Evolutionary conservation across 139 green algal genomes (phyloP).

Genomic region (Chlamydomonas schloesseri): DNA sequence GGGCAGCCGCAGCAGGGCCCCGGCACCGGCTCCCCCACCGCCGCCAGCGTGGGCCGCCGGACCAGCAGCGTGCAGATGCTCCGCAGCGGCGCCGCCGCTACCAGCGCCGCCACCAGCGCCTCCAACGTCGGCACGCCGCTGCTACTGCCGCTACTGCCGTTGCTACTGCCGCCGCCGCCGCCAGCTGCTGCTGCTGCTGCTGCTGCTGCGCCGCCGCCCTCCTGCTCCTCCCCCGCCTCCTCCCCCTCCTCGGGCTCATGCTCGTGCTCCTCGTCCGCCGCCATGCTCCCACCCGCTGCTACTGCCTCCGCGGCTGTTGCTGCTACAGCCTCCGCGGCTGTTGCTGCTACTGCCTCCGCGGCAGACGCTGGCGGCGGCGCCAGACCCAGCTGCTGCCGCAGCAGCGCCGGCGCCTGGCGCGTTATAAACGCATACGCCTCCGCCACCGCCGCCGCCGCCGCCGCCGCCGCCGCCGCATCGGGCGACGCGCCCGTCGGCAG

Average conservation of each 20-base stretch:
- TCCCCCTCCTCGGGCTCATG: not conserved
- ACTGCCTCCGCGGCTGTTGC: too few relatives aligned
- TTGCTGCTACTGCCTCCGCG: too few relatives aligned
- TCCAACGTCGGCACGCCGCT: not conserved
- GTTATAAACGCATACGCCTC: not conserved
- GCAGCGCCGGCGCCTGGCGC: not conserved
- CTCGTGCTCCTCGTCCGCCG: not conserved
- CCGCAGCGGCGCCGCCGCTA: slow-evolving; percentile 7
- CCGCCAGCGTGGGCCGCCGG: not conserved
- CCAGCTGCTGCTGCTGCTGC: not conserved
- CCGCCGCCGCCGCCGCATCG: not conserved
- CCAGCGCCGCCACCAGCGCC: slow-evolving; percentile 11
- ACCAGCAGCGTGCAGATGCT: slow-evolving; percentile 21
- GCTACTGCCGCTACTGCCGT: too few relatives aligned
- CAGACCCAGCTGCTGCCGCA: not conserved
- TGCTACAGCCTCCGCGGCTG: too few relatives aligned
- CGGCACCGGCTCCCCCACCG: not conserved
- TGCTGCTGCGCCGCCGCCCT: too few relatives aligned
- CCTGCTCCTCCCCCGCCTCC: not conserved
- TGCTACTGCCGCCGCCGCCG: too few relatives aligned
- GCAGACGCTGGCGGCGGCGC: not conserved
- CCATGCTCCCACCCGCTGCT: too few relatives aligned
- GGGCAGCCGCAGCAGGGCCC: slow-evolving; percentile 27
- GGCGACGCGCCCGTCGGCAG: not conserved
- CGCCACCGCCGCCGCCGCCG: not conserved